Conservation (phyloP, 768 basidiomycete genomes). For the Pleurotus platypus region DNA sequence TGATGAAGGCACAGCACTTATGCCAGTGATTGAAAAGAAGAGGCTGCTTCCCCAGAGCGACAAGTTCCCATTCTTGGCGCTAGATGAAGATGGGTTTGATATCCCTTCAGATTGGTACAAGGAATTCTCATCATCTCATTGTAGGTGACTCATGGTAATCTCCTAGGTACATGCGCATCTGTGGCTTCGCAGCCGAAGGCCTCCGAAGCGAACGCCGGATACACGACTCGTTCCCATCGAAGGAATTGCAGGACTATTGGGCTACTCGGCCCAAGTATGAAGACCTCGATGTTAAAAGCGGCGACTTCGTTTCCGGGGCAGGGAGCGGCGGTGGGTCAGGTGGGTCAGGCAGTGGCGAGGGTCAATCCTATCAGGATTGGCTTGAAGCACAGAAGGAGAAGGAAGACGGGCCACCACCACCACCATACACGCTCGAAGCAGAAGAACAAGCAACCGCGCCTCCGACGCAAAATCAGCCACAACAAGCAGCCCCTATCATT, state of each 20-base stretch:
- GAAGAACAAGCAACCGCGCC: slow-evolving; percentile 12
- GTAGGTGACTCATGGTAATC: background rate
- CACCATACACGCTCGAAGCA: slow-evolving; percentile 63
- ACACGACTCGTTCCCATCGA: slow-evolving; percentile 60
- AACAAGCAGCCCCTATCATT: background rate
- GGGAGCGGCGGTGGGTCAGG: slow-evolving; percentile 12
- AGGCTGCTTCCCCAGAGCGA: slow-evolving; percentile 59
- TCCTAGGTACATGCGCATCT: slow-evolving; percentile 73
- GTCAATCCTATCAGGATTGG: slow-evolving; percentile 48
- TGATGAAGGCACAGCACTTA: slow-evolving; percentile 80
- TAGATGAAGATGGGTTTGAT: slow-evolving; percentile 77
- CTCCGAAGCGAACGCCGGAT: slow-evolving; percentile 63
- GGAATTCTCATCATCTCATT: slow-evolving; percentile 17
- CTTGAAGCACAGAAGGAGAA: slow-evolving; percentile 37
- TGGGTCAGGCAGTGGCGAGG: slow-evolving; percentile 12
- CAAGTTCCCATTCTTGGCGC: slow-evolving; percentile 58
- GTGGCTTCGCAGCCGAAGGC: slow-evolving; percentile 67
- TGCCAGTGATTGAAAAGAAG: slow-evolving; percentile 65
- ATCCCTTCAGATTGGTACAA: slow-evolving; percentile 74
- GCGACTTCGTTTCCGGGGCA: slow-evolving; percentile 20
- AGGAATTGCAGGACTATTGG: slow-evolving; percentile 79
- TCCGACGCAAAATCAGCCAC: slow-evolving; percentile 5
- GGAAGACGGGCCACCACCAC: slow-evolving; percentile 57
- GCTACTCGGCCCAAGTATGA: slow-evolving; percentile 57
- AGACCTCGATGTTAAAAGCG: slow-evolving; percentile 25